These are phyloP conservation scores for Patellaria atrata DNA, from an alignment of 495 filamentous ascomycete species.

Conservation along the genomic window DNA sequence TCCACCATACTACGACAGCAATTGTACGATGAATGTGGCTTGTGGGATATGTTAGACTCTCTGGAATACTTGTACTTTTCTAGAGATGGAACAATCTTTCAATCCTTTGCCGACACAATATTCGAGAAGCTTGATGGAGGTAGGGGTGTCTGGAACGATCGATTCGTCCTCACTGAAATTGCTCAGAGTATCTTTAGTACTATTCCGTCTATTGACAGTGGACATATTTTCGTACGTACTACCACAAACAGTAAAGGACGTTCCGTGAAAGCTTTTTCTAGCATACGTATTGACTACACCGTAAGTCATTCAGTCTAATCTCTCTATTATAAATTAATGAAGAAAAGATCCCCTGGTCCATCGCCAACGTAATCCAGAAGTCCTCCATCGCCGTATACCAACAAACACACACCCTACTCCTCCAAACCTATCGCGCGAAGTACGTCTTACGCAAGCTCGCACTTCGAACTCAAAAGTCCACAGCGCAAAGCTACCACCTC, in stretches of 20 bases:
- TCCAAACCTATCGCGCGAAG: constrained; percentile 63
- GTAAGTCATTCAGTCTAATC: constrained; percentile 9
- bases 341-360: constrained; percentile 55
- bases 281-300: constrained; percentile 17
- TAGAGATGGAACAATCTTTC: constrained; percentile 48
- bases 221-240: constrained; percentile 43
- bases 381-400: constrained; percentile 50
- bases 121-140: constrained; percentile 65
- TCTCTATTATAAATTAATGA: constrained; percentile 4
- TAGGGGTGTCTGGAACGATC: constrained; percentile 60
- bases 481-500: constrained; percentile 42
- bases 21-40: constrained; percentile 54
- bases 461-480: constrained; percentile 26
- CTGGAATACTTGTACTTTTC: constrained; percentile 60
- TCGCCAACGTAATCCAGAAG: constrained; percentile 65
- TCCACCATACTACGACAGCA: constrained; percentile 46
- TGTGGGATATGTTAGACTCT: constrained; percentile 50
- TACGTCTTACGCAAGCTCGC: constrained; percentile 49
- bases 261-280: constrained; percentile 28
- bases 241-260: constrained; percentile 18
- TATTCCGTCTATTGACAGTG: constrained; percentile 36
- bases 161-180: constrained; percentile 67
- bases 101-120: constrained; percentile 48
- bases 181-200: constrained; percentile 52
- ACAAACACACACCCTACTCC: constrained; percentile 53